These are phyloP conservation scores for Parathielavia hyrcaniae DNA, from an alignment of 495 filamentous ascomycete genomes.

Conservation along the genomic window DNA sequence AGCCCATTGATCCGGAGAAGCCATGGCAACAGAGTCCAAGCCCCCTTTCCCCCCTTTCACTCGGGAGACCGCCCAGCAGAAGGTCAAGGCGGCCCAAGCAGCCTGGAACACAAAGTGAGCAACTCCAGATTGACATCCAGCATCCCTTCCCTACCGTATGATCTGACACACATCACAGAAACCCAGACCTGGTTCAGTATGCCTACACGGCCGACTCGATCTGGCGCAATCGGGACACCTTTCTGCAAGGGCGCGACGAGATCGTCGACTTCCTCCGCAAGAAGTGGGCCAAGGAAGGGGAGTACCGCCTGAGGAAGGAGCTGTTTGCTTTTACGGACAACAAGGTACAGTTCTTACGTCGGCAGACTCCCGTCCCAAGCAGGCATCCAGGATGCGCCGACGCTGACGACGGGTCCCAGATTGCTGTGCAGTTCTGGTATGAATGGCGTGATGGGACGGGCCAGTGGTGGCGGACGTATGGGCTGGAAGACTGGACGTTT, in stretches of 20 bases:
- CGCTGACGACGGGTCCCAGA: conserved; percentile 33
- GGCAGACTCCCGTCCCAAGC: too few relatives aligned
- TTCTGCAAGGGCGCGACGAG: conserved; percentile 60
- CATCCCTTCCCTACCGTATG: neutral
- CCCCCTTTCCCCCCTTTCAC: conserved; percentile 75
- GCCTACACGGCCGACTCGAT: conserved; percentile 73
- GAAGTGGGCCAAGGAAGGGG: conserved; percentile 72
- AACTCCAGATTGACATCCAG: neutral
- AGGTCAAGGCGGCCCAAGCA: conserved; percentile 81
- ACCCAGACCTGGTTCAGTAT: conserved; percentile 56
- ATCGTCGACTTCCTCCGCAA: conserved; percentile 67
- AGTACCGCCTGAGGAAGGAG: conserved; percentile 78
- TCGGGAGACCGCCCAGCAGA: conserved; percentile 59
- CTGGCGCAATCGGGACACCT: conserved; percentile 74
- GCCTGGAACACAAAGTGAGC: conserved; percentile 75
- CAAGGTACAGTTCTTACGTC: conserved; percentile 34
- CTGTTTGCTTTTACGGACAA: conserved; percentile 70
- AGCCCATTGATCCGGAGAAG: neutral
- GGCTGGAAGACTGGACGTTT: conserved; percentile 91
- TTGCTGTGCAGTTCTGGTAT: conserved; percentile 91
- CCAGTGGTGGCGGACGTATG: conserved; percentile 88
- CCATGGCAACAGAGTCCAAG: conserved; percentile 27
- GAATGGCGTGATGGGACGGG: conserved; percentile 69
- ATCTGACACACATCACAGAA: conserved; percentile 34
- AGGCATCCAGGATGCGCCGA: too few relatives aligned